Evolutionary conservation across 371 early-diverging fungal species (phyloP), one percentile per base, ranked within the genome.

Genomic region (Mucor sp.): DNA sequence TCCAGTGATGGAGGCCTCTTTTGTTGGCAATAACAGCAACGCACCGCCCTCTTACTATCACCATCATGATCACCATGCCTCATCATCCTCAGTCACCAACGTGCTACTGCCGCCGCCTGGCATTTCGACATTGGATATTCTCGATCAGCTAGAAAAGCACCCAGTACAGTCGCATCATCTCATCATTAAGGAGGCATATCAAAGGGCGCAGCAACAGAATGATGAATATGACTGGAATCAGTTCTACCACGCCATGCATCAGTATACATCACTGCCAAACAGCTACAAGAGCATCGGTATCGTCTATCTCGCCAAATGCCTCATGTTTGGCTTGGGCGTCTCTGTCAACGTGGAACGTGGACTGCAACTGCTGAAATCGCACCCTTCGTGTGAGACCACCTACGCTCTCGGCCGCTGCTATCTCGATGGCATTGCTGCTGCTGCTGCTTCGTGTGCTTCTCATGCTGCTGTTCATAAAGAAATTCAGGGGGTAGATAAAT

Each of bases 351-450:
- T 62, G 32, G 60, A 68, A 44, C 66, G 65, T 30, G 73, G 73
- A 6, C 41, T 68, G 28, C 5, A 65, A 8, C 56, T 72, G 30
- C 60, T 72, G 6, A 62, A 62, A 37, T 55, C 62, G 12, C 62
- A 69, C 12, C 60, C 65, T 17, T 66, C 73, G 60, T 72, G 73
- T 68, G 73, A 72, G 47, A 63, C 73, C 12, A 62, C 17, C 14
- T 66, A 66, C 39, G 66, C 68, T 47, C 60, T 72, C 21, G 73
- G 73, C 27, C 66, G 58, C 11, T 72, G 69, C 56, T 72, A 69
- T 44, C 56, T 69, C 8, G 63, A 72, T 59, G 69, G 67, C 2
- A 9, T 47, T 15, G 11, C 59, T 15, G 33, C 57, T 15, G 11
- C 59, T 15, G 33, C 41, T 7, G 41, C 41, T 35, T 25, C 62